phyloP scores from a whole-genome alignment of 805 yeast species.

The Candida silvicultrix region DNA sequence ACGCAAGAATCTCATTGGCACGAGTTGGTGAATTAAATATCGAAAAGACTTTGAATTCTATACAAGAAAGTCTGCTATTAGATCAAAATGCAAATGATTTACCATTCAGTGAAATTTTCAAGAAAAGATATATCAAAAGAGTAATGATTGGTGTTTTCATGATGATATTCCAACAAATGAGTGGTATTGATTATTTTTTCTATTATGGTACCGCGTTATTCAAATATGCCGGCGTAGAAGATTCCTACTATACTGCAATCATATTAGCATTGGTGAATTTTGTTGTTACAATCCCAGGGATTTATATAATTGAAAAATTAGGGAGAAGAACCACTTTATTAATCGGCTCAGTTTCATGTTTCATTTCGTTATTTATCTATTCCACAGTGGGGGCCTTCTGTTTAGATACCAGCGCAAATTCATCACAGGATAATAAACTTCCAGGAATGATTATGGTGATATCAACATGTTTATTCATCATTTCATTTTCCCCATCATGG shows the following conservation, averaged over 20 bases:
- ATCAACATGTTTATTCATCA: slow-evolving; percentile 44
- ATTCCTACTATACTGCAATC: slow-evolving; percentile 49
- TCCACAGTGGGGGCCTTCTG: slow-evolving; percentile 36
- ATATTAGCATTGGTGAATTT: slow-evolving; percentile 49
- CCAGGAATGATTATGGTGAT: slow-evolving; percentile 49
- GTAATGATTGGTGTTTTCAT: slow-evolving; percentile 48
- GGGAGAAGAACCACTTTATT: slow-evolving; percentile 38
- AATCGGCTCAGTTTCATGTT: slow-evolving; percentile 40
- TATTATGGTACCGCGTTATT: slow-evolving; percentile 59
- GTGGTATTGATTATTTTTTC: slow-evolving; percentile 65
- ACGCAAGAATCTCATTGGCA: slow-evolving; percentile 48
- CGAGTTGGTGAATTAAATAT: slow-evolving; percentile 40
- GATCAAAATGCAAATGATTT: slow-evolving; percentile 4
- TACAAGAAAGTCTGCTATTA: slow-evolving; percentile 6
- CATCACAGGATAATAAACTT: slow-evolving; percentile 21
- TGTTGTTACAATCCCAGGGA: slow-evolving; percentile 42
- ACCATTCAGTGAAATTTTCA: slow-evolving; percentile 26
- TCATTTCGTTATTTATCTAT: slow-evolving; percentile 47
- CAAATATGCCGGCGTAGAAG: slow-evolving; percentile 42
- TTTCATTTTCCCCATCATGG: slow-evolving; percentile 51
- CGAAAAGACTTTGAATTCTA: slow-evolving; percentile 5
- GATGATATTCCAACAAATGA: slow-evolving; percentile 55
- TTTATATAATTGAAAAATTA: slow-evolving; percentile 41
- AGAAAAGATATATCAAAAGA: slow-evolving; percentile 23
- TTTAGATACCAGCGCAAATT: slow-evolving; percentile 24